These are phyloP conservation scores for Torulaspora indica DNA, from an alignment of 805 yeast genomes.

Conservation along the genomic window DNA sequence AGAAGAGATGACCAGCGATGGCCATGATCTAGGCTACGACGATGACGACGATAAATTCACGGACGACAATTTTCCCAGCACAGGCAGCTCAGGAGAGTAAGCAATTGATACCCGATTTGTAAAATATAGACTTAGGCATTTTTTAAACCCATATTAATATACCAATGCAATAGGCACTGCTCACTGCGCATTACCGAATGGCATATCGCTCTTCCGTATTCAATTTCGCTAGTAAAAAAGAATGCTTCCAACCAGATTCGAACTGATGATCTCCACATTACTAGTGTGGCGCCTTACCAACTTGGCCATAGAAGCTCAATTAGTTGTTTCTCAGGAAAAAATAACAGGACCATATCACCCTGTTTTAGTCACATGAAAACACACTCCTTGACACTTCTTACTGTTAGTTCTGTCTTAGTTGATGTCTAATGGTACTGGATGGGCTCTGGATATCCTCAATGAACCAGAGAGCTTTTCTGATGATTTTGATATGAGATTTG, in stretches of 20 bases:
- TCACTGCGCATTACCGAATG: too few species aligned
- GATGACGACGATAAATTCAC: conserved; percentile 3
- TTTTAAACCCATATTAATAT: background rate
- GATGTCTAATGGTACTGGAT: background rate
- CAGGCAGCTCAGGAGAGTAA: conserved; percentile 15
- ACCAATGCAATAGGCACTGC: background rate
- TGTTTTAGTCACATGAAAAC: background rate
- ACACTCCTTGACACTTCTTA: too few species aligned
- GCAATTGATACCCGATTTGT: conserved; percentile 1
- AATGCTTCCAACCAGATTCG: conserved; percentile 67
- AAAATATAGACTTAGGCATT: background rate
- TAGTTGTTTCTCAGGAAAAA: too few species aligned
- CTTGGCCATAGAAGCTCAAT: conserved; percentile 57
- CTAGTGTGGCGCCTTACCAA: conserved; percentile 88
- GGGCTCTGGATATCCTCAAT: too few species aligned
- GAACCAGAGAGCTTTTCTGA: too few species aligned
- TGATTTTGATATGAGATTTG: background rate
- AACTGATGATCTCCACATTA: conserved; percentile 83
- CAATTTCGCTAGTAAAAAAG: conserved; percentile 18
- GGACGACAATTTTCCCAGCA: conserved; percentile 13
- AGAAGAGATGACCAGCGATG: conserved; percentile 12
- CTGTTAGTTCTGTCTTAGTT: background rate
- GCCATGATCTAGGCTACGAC: conserved; percentile 7
- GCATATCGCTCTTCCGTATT: background rate
- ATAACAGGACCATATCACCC: background rate